These are phyloP conservation scores for Claviceps pazoutovae DNA, from an alignment of 2,329 filamentous ascomycete genomes.

Conservation along the genomic window DNA sequence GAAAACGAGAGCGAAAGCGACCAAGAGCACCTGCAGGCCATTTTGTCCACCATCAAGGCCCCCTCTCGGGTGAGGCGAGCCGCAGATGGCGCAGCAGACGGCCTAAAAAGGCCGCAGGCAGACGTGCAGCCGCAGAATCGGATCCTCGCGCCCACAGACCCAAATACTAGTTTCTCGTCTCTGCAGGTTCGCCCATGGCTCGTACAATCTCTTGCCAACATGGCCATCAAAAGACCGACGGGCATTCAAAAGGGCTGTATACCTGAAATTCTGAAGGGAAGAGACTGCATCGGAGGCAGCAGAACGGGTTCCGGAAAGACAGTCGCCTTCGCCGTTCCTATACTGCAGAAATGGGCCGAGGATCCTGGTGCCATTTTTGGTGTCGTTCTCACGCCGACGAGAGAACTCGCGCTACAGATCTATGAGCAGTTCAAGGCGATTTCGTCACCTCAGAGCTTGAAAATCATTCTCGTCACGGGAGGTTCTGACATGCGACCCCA, in stretches of 20 bases:
- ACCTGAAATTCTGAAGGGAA: conserved; percentile 77
- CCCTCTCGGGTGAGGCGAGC: conserved; percentile 40
- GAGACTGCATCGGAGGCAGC: conserved; percentile 90
- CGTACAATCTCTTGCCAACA: conserved; percentile 58
- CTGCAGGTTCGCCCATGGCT: conserved; percentile 76
- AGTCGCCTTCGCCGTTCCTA: conserved; percentile 86
- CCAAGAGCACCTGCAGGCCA: conserved; percentile 18
- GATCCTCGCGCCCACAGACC: conserved; percentile 38
- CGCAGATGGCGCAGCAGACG: conserved; percentile 13
- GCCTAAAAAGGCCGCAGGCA: conserved; percentile 9
- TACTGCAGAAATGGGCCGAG: conserved; percentile 83
- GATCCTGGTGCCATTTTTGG: conserved; percentile 88
- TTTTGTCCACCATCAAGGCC: conserved; percentile 30
- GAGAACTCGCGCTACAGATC: conserved; percentile 88
- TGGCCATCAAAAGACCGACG: conserved; percentile 78
- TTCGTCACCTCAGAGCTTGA: conserved; percentile 73
- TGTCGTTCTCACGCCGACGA: conserved; percentile 76
- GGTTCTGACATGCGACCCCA: conserved; percentile 87
- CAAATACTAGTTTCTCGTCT: conserved; percentile 53
- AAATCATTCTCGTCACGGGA: conserved; percentile 79
- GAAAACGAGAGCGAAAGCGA: conserved; percentile 21
- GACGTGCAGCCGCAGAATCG: conserved; percentile 14
- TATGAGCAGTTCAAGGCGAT: conserved; percentile 94
- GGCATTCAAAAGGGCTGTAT: conserved; percentile 89
- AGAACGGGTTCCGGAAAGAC: conserved; percentile 96